Conservation (phyloP, 345 rosid species). For the Citrus hindsii region DNA sequence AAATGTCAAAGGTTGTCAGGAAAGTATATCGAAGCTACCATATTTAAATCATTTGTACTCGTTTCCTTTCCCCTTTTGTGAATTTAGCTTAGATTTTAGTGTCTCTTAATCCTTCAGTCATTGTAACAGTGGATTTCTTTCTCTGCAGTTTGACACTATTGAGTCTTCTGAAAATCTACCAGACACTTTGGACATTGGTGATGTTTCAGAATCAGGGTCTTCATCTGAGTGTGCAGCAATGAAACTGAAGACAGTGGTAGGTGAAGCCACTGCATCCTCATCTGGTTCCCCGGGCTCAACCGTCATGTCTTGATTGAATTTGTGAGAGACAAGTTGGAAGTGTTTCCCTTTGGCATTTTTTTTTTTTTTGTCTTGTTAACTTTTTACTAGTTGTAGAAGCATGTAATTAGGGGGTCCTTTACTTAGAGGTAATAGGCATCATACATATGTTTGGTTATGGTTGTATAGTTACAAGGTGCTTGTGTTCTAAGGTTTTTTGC, state of each 20-base stretch:
- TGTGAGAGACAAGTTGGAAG: constrained; percentile 1
- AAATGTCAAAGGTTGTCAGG: background rate
- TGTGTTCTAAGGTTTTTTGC: constrained; percentile 5
- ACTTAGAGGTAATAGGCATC: constrained; percentile 20
- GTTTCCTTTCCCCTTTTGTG: background rate
- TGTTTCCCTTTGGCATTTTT: constrained; percentile 4
- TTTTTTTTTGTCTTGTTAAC: background rate
- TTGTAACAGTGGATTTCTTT: constrained; percentile 10
- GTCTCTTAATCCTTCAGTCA: background rate
- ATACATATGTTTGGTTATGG: constrained; percentile 15
- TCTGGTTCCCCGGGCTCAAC: constrained; percentile 37
- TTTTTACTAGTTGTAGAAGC: constrained; percentile 18
- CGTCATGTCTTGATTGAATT: constrained; percentile 29
- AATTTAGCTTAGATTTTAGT: background rate
- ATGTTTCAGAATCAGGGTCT: constrained; percentile 51
- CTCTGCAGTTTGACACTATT: constrained; percentile 42
- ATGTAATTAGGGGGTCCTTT: constrained; percentile 23
- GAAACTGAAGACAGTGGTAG: constrained; percentile 50
- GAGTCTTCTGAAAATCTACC: constrained; percentile 71
- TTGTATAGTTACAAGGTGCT: constrained; percentile 36
- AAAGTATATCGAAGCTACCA: background rate
- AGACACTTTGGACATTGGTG: constrained; percentile 82
- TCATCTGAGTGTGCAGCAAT: constrained; percentile 27
- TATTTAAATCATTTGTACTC: background rate
- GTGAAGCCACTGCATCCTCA: constrained; percentile 49